Evolutionary conservation across 768 basidiomycete genomes (phyloP), one percentile per base, ranked within the genome.

Genomic region (Hydnomerulius pinastri): DNA sequence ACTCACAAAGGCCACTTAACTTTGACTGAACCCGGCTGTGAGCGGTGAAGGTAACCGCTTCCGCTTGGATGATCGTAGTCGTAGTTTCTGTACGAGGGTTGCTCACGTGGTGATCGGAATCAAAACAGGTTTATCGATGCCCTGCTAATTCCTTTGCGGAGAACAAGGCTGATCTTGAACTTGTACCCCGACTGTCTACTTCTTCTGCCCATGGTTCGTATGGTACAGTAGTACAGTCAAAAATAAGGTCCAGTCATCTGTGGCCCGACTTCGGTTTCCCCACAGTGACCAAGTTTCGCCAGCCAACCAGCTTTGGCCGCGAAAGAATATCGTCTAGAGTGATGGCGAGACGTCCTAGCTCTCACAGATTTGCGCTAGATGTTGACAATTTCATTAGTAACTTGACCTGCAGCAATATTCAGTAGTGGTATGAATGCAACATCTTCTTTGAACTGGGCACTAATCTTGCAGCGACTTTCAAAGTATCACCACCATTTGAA

Each of bases 51-150:
- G 28, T 25, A 39, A 32, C 29, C 10, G 46, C 27, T 27, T 43
- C 20, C 32, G n/a, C 32, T 38, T 27, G 25, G 46, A 45, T 36
- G 51, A 48, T 53, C 40, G 33, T 36, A 33, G 20, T 41, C 11
- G 33, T 6, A 23, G 35, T 43, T 43, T 28, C 32, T 40, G 43
- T 27, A 36, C n/a, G 43, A 43, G 50, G 29, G 23, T 21, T 18
- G 45, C 51, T 42, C 51, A 52, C 51, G 51, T 52, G 51, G 51
- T 45, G 21, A 29, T 35, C 36, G 24, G 43, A 37, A 28, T 18
- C 38, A 42, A 20, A 51, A 18, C 11, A 27, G 32, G 25, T 7
- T 42, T 44, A 44, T 32, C n/a, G n/a, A n/a, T n/a, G n/a, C n/a
- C n/a, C n/a, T n/a, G n/a, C 46, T 25, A 23, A 46, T 40, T 20